Conservation (phyloP, 225 moss, liverwort and hornwort species). For the Marchantia polymorpha region DNA sequence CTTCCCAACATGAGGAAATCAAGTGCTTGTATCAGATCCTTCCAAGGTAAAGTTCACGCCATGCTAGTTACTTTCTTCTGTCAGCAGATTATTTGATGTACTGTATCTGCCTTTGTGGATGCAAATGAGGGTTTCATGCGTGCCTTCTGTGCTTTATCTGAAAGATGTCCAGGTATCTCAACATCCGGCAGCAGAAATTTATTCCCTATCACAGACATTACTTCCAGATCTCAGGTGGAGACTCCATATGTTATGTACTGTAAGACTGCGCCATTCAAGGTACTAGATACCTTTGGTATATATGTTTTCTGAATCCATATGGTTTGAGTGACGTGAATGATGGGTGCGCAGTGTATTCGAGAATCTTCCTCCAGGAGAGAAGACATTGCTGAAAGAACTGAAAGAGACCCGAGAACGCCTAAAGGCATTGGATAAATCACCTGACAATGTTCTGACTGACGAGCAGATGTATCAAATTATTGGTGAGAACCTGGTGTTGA, state of each 20-base stretch:
- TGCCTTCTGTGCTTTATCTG: background rate
- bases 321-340: background rate
- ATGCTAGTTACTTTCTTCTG: background rate
- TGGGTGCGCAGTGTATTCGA: conserved; percentile 59
- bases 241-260: background rate
- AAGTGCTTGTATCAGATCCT: conserved; percentile 64
- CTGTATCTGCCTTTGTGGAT: background rate
- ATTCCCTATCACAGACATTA: background rate
- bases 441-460: conserved; percentile 55
- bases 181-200: background rate
- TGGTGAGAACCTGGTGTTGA: conserved; percentile 49
- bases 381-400: conserved; percentile 56
- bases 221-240: background rate
- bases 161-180: background rate
- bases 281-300: too few species aligned
- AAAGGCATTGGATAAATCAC: conserved; percentile 48
- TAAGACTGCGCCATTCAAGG: too few species aligned
- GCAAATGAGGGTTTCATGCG: background rate
- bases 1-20: conserved; percentile 68
- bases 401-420: conserved; percentile 40
- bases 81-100: background rate
- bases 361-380: conserved; percentile 54
- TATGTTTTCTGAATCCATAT: background rate
- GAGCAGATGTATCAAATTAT: conserved; percentile 65
- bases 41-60: conserved; percentile 41